Evolutionary conservation across 176 grass and related monocot genomes (phyloP).

Genomic region (Cymbopogon citratus): DNA sequence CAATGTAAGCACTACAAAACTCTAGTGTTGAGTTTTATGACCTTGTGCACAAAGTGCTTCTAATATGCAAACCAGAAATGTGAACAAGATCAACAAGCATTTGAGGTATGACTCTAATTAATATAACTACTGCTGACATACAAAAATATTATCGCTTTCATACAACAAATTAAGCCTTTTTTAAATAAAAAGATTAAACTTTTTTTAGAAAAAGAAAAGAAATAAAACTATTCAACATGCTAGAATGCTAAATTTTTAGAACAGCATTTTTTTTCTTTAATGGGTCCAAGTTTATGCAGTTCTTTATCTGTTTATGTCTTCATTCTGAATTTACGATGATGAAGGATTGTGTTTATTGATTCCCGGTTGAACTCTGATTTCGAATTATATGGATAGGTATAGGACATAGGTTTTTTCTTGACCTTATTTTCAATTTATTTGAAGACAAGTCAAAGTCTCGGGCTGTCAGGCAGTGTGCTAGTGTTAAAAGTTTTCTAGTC

Average conservation of each 20-base stretch:
- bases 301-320: neutral
- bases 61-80: constrained; percentile 14
- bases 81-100: neutral
- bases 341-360: neutral
- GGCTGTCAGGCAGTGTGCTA: neutral
- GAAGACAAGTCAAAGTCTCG: constrained; percentile 34
- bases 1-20: neutral
- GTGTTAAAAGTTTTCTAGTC: constrained; percentile 11
- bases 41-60: constrained; percentile 5
- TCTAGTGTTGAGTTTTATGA: neutral
- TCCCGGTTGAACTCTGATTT: constrained; percentile 15
- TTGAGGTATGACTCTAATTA: neutral
- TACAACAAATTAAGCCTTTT: neutral
- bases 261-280: constrained; percentile 12
- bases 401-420: neutral
- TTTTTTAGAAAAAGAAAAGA: neutral
- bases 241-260: neutral
- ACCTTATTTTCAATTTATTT: no score
- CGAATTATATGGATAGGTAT: constrained; percentile 13
- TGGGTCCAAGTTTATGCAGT: constrained; percentile 7
- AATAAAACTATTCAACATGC: neutral
- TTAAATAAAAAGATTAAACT: neutral
- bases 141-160: neutral
- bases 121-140: constrained; percentile 2
- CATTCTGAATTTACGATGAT: neutral